phyloP scores from a whole-genome alignment of 2,329 filamentous ascomycete genomes.

The Rasamsonia emersonii region DNA sequence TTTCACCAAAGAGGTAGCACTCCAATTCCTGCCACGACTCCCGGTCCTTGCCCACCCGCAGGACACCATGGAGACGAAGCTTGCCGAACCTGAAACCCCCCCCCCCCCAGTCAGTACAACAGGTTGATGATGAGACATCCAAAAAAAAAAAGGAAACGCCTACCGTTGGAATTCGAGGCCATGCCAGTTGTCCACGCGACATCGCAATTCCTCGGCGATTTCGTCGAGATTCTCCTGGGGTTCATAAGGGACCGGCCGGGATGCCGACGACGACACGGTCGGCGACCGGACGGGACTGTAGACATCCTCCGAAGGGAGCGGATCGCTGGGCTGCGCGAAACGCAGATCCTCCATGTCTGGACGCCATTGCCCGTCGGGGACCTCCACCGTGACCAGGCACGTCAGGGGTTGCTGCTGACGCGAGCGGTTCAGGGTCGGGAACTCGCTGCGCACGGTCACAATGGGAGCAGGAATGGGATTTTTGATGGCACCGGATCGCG shows the following conservation, averaged over 20 bases:
- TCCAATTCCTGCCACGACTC: slow-evolving; percentile 96
- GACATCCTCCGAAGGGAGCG: slow-evolving; percentile 39
- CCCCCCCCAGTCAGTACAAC: no score
- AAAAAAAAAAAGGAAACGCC: background rate
- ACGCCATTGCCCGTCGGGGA: slow-evolving; percentile 84
- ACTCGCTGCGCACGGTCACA: slow-evolving; percentile 94
- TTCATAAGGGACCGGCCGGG: slow-evolving; percentile 64
- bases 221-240: slow-evolving; percentile 66
- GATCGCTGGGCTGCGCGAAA: slow-evolving; percentile 42
- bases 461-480: slow-evolving; percentile 86
- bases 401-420: slow-evolving; percentile 92
- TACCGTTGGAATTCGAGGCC: slow-evolving; percentile 80
- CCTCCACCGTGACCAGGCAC: slow-evolving; percentile 87
- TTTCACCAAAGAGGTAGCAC: slow-evolving; percentile 94
- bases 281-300: slow-evolving; percentile 45
- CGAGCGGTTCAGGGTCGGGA: slow-evolving; percentile 84
- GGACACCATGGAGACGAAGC: slow-evolving; percentile 75
- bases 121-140: no score
- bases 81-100: slow-evolving; percentile 65
- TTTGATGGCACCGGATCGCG: slow-evolving; percentile 57
- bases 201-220: slow-evolving; percentile 74
- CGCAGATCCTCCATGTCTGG: slow-evolving; percentile 72
- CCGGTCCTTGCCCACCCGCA: slow-evolving; percentile 92
- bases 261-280: slow-evolving; percentile 36
- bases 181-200: slow-evolving; percentile 97